Percentiles rank a stretch among this genome's conserved stretches.
Conservation (phyloP, 352 stramenopile species). For the Elongisporangium anandrum region DNA sequence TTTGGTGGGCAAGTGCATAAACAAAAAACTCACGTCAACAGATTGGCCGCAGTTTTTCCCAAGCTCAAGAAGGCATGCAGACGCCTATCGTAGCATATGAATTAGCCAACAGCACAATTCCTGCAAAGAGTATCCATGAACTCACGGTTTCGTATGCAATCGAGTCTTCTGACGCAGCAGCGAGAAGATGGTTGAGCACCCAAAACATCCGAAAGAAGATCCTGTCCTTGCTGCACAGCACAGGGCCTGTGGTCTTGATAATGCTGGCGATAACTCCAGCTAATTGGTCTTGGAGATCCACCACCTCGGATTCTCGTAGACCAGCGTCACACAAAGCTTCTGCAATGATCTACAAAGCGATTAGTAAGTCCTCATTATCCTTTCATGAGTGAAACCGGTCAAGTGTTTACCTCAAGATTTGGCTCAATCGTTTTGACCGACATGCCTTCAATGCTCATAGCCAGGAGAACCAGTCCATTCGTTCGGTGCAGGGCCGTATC, state of each 20-base stretch:
- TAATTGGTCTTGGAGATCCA: constrained; percentile 68
- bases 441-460: constrained; percentile 84
- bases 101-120: not conserved
- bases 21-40: constrained; percentile 32
- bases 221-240: constrained; percentile 39
- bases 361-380: too few species aligned
- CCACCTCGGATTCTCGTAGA: constrained; percentile 64
- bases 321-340: constrained; percentile 66
- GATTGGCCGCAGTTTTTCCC: constrained; percentile 20
- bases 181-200: constrained; percentile 73
- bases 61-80: constrained; percentile 24
- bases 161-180: constrained; percentile 42
- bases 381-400: too few species aligned
- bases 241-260: constrained; percentile 39
- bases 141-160: constrained; percentile 48
- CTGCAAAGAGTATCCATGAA: not conserved
- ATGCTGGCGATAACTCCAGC: constrained; percentile 56
- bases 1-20: not conserved
- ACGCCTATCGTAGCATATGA: constrained; percentile 23
- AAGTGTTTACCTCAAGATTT: constrained; percentile 45
- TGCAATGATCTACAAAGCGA: constrained; percentile 56
- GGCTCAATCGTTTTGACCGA: constrained; percentile 41
- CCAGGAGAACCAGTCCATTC: constrained; percentile 70
- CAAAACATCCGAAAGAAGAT: constrained; percentile 74
- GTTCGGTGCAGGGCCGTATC: constrained; percentile 76